Percentiles rank a stretch among this genome's conserved stretches.
Evolutionary conservation across 148 eudicot species (phyloP).

Genomic region (Rhododendron mucronatum): DNA sequence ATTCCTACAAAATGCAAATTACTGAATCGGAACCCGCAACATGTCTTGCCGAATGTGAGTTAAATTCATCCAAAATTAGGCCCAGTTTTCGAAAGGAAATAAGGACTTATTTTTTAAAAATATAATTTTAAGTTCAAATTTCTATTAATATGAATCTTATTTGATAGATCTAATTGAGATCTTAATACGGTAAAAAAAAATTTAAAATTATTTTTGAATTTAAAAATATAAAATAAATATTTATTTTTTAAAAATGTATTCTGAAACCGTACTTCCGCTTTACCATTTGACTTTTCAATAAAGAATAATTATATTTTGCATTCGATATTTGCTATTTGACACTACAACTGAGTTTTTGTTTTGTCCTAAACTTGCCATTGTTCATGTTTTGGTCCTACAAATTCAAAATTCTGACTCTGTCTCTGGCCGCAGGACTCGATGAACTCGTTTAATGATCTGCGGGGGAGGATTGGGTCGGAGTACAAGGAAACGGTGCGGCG

Average conservation of each 20-base stretch:
- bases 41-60: background rate
- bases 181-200: too few relatives aligned
- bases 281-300: background rate
- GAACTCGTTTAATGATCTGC: slow-evolving; percentile 59
- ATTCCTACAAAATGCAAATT: background rate
- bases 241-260: too few relatives aligned
- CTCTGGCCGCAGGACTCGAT: slow-evolving; percentile 44
- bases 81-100: too few relatives aligned
- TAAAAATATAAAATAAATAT: too few relatives aligned
- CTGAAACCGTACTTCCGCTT: background rate
- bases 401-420: background rate
- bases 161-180: too few relatives aligned
- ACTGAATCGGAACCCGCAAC: background rate
- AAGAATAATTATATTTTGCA: background rate
- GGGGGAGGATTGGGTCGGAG: slow-evolving; percentile 51
- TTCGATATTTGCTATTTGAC: background rate
- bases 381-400: background rate
- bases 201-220: too few relatives aligned
- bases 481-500: slow-evolving; percentile 77
- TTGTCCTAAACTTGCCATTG: background rate
- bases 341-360: background rate
- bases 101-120: too few relatives aligned
- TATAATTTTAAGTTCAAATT: too few relatives aligned
- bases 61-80: too few relatives aligned
- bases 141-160: too few relatives aligned